These are phyloP conservation scores for Isatis lusitanica DNA, from an alignment of 441 rosid species.

Conservation along the genomic window DNA sequence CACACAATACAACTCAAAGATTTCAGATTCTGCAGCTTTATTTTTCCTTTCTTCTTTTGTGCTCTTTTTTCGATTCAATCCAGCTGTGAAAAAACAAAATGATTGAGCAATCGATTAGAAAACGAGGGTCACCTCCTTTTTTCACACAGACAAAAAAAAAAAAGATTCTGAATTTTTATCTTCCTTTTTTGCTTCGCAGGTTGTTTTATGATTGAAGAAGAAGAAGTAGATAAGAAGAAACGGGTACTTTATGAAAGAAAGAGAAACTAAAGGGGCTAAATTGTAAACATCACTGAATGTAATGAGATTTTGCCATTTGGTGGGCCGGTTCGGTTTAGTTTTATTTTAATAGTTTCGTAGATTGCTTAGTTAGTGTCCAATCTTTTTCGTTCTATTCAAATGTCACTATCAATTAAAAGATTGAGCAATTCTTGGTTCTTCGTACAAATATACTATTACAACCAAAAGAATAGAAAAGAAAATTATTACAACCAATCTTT, in stretches of 20 bases:
- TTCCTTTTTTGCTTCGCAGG: slow-evolving; percentile 13
- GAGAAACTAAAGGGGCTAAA: neutral
- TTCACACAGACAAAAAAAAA: neutral
- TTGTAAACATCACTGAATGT: neutral
- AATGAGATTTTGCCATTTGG: neutral
- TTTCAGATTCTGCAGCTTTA: slow-evolving; percentile 27
- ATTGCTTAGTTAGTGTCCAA: slow-evolving; percentile 31
- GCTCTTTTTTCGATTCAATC: slow-evolving; percentile 1
- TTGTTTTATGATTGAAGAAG: slow-evolving; percentile 12
- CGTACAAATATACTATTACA: neutral
- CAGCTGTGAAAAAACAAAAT: neutral
- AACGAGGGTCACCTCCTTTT: slow-evolving; percentile 23
- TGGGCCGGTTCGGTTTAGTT: slow-evolving; percentile 20
- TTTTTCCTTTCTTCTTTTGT: neutral
- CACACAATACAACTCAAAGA: neutral
- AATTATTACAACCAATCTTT: slow-evolving; percentile 15
- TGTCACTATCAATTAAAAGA: slow-evolving; percentile 23
- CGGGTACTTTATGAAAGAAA: neutral
- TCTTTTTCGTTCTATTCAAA: slow-evolving; percentile 35
- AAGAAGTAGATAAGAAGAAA: slow-evolving; percentile 13
- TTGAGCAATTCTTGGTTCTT: neutral
- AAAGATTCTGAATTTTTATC: slow-evolving; percentile 16
- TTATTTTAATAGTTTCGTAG: neutral
- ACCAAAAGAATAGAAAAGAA: neutral
- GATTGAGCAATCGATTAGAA: slow-evolving; percentile 31